phyloP scores from a whole-genome alignment of 371 early-diverging fungal species.

The Rhizopus sp. region DNA sequence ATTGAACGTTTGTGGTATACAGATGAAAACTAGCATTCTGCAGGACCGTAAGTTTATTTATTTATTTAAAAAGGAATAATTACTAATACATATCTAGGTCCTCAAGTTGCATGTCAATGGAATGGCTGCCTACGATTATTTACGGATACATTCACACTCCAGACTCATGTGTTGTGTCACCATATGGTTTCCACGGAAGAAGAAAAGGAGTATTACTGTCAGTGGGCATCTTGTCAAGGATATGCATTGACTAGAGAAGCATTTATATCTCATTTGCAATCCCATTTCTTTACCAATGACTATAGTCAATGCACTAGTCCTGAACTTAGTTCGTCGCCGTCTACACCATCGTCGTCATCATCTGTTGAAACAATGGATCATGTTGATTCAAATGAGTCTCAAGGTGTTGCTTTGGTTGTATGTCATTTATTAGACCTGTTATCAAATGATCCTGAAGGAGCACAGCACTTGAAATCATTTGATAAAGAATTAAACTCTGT shows the following conservation, averaged over 20 bases:
- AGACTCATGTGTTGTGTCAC: slow-evolving; percentile 50
- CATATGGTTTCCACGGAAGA: slow-evolving; percentile 21
- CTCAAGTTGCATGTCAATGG: slow-evolving; percentile 51
- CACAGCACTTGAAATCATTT: slow-evolving; percentile 61
- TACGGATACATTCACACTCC: slow-evolving; percentile 45
- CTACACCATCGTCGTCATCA: slow-evolving; percentile 24
- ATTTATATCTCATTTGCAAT: slow-evolving; percentile 22
- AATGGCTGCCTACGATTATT: slow-evolving; percentile 49
- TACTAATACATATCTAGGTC: slow-evolving; percentile 8
- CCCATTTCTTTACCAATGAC: slow-evolving; percentile 19
- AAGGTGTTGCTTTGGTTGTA: slow-evolving; percentile 71
- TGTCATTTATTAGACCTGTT: slow-evolving; percentile 68
- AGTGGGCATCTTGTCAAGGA: slow-evolving; percentile 1
- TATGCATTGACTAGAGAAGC: slow-evolving; percentile 7
- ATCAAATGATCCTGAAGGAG: slow-evolving; percentile 56
- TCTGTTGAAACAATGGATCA: neutral
- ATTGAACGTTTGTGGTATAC: slow-evolving; percentile 30
- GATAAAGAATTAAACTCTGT: slow-evolving; percentile 50
- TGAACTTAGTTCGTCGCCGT: slow-evolving; percentile 21
- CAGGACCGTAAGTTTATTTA: slow-evolving; percentile 32
- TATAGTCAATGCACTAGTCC: slow-evolving; percentile 23
- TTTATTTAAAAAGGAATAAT: neutral
- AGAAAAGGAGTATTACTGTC: neutral
- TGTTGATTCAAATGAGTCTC: slow-evolving; percentile 24
- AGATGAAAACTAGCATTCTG: slow-evolving; percentile 34